These are phyloP conservation scores for Auricularia sp. DNA, from an alignment of 768 basidiomycete species.

Conservation along the genomic window DNA sequence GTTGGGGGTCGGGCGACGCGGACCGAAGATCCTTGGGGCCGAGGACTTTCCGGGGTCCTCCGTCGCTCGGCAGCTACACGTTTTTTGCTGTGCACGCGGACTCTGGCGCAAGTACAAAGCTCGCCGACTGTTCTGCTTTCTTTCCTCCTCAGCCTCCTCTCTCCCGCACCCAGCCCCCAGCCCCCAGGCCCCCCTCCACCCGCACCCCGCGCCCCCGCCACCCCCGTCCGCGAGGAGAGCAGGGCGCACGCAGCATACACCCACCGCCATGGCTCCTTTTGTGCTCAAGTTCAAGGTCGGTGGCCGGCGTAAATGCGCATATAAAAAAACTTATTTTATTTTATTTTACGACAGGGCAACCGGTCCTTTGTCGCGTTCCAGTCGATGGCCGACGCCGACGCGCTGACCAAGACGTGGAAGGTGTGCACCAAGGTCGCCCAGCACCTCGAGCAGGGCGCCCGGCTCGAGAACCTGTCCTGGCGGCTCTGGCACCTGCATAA, in stretches of 20 bases:
- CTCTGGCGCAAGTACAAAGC: background rate
- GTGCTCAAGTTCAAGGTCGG: slow-evolving; percentile 24
- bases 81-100: background rate
- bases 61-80: background rate
- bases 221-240: background rate
- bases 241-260: background rate
- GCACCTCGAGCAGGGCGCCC: slow-evolving; percentile 83
- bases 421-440: slow-evolving; percentile 87
- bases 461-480: slow-evolving; percentile 89
- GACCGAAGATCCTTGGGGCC: background rate
- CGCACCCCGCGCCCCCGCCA: background rate
- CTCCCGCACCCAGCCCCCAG: background rate
- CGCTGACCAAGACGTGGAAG: slow-evolving; percentile 87
- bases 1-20: background rate
- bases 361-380: slow-evolving; percentile 92
- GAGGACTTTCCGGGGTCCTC: background rate
- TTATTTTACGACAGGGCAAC: slow-evolving; percentile 50
- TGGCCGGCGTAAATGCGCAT: background rate
- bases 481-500: slow-evolving; percentile 88
- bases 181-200: slow-evolving; percentile 2
- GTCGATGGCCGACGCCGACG: slow-evolving; percentile 75
- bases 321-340: background rate
- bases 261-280: slow-evolving; percentile 6
- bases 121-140: background rate
- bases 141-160: too few relatives aligned